These are phyloP conservation scores for Boletus rubescentipes DNA, from an alignment of 768 basidiomycete species.

Conservation along the genomic window DNA sequence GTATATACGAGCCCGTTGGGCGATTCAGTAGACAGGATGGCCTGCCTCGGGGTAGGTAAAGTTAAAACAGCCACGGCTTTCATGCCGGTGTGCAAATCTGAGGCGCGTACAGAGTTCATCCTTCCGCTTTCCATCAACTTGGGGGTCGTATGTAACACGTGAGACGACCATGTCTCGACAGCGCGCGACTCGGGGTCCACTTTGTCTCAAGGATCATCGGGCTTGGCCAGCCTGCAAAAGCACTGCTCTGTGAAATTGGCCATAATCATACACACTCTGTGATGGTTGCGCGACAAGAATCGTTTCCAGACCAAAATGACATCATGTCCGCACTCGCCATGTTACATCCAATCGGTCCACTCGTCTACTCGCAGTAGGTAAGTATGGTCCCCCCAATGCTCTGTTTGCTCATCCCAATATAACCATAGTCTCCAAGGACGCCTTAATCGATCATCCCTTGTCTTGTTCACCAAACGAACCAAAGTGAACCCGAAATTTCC, in stretches of 20 bases:
- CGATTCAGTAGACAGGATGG: background rate
- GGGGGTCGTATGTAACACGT: background rate
- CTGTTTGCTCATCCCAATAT: too few species aligned
- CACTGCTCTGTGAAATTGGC: background rate
- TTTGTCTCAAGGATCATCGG: background rate
- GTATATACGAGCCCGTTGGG: background rate
- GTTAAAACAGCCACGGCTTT: constrained; percentile 32
- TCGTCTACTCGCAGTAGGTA: too few species aligned
- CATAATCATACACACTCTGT: background rate
- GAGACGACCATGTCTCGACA: background rate
- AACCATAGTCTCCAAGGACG: too few species aligned
- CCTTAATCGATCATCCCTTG: too few species aligned
- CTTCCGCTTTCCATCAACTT: background rate
- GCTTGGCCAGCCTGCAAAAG: background rate
- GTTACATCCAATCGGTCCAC: too few species aligned
- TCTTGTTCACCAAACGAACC: too few species aligned
- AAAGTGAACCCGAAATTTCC: too few species aligned
- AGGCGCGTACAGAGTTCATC: background rate
- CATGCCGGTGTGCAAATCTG: background rate
- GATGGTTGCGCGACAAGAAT: background rate
- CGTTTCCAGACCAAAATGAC: too few species aligned
- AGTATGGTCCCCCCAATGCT: too few species aligned
- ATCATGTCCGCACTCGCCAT: too few species aligned
- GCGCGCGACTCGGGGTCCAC: too few species aligned
- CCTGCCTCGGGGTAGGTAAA: too few species aligned